phyloP scores from a whole-genome alignment of 345 rosid species.

The Sisymbrium altissimum region DNA sequence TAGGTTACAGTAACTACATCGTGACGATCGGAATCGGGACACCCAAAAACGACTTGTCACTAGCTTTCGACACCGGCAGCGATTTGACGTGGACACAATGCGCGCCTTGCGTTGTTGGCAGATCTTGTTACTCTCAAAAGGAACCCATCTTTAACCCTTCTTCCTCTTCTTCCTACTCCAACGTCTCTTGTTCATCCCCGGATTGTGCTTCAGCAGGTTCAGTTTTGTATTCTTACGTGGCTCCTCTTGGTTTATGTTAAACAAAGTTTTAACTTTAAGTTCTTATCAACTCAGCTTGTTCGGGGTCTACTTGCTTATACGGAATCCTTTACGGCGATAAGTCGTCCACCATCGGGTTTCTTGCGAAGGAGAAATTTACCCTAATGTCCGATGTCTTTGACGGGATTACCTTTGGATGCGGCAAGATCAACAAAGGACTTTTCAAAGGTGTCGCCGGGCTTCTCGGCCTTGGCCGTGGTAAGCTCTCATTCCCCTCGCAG shows the following conservation, averaged over 20 bases:
- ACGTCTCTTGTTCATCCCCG: conserved; percentile 48
- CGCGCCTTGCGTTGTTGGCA: conserved; percentile 33
- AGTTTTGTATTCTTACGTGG: too few relatives aligned
- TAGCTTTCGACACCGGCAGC: conserved; percentile 63
- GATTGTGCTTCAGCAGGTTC: too few relatives aligned
- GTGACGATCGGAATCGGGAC: conserved; percentile 54
- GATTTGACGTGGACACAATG: conserved; percentile 65
- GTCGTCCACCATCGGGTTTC: conserved; percentile 52
- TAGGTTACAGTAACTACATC: conserved; percentile 46
- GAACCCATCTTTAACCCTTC: conserved; percentile 46
- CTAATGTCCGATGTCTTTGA: conserved; percentile 45
- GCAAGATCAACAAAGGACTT: conserved; percentile 56
- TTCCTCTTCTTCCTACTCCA: conserved; percentile 44
- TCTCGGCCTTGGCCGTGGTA: conserved; percentile 66
- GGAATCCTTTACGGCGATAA: conserved; percentile 56
- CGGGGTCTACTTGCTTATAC: conserved; percentile 40
- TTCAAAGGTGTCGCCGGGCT: conserved; percentile 56
- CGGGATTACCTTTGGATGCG: conserved; percentile 63
- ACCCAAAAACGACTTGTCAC: conserved; percentile 44
- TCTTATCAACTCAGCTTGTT: too few relatives aligned
- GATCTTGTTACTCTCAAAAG: conserved; percentile 43
- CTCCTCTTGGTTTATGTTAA: too few relatives aligned
- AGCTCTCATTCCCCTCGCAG: conserved; percentile 64
- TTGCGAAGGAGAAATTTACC: conserved; percentile 51
- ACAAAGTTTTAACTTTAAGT: too few relatives aligned